Evolutionary conservation across 2,329 filamentous ascomycete genomes (phyloP).

Genomic region (Microdochium nivale): DNA sequence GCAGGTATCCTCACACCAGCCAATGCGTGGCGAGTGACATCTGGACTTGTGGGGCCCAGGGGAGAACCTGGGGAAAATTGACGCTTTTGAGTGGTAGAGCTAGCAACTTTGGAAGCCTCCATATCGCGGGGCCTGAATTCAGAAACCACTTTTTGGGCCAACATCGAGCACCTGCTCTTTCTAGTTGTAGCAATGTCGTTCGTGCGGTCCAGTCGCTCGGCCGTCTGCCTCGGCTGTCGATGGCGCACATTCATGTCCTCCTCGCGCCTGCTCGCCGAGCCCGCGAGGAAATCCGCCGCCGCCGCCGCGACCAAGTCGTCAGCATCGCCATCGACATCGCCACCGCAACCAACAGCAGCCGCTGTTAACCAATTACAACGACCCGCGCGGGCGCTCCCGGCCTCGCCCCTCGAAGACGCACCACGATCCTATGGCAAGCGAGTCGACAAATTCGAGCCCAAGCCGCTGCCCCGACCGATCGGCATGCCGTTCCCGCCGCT

Average conservation of each 20-base stretch:
- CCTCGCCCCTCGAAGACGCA: conserved; percentile 44
- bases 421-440: conserved; percentile 52
- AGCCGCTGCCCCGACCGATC: conserved; percentile 63
- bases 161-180: background rate
- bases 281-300: conserved; percentile 9
- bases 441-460: conserved; percentile 46
- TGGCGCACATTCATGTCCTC: conserved; percentile 41
- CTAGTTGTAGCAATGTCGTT: conserved; percentile 8
- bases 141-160: background rate
- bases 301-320: conserved; percentile 2
- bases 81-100: too few relatives aligned
- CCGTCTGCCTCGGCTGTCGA: conserved; percentile 41
- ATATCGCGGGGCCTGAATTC: too few relatives aligned
- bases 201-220: conserved; percentile 18
- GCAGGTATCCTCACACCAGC: background rate
- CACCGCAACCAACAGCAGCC: background rate
- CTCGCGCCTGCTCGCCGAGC: conserved; percentile 23
- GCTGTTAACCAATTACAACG: conserved; percentile 11
- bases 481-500: conserved; percentile 68
- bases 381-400: conserved; percentile 16
- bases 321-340: conserved; percentile 1
- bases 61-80: too few relatives aligned
- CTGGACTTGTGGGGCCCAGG: too few relatives aligned
- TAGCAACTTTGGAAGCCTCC: too few relatives aligned
- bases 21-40: too few relatives aligned